A percentile compares a stretch with the other conserved stretches of the same genome.
These are phyloP conservation scores for Aspergillus avenaceus DNA, from an alignment of 495 filamentous ascomycete species.

Conservation along the genomic window DNA sequence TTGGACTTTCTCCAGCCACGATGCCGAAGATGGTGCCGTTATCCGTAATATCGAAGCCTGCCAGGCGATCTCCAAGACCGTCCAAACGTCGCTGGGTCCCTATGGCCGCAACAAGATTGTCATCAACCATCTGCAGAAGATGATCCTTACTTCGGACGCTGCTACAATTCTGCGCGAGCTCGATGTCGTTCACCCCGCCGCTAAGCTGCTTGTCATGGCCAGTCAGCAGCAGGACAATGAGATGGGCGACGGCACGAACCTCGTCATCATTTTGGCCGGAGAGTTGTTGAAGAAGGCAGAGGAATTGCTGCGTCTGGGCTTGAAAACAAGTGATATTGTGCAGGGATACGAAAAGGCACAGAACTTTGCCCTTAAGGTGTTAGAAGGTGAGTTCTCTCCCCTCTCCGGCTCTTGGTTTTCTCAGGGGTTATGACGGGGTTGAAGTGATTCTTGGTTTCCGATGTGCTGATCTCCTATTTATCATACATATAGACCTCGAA, in stretches of 20 bases:
- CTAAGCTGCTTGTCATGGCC: conserved; percentile 98
- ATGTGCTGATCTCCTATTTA: conserved; percentile 1
- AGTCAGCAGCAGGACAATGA: conserved; percentile 98
- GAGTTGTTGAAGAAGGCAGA: conserved; percentile 97
- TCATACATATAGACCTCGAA: conserved; percentile 59
- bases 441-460: neutral
- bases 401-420: neutral
- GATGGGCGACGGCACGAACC: conserved; percentile 98
- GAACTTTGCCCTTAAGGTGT: conserved; percentile 73
- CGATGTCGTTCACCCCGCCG: conserved; percentile 97
- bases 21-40: conserved; percentile 97
- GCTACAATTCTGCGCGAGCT: conserved; percentile 96
- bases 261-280: conserved; percentile 94
- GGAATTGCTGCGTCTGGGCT: conserved; percentile 87
- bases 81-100: conserved; percentile 93
- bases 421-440: conserved; percentile 11
- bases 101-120: conserved; percentile 99
- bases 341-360: conserved; percentile 93
- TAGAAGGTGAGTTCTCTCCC: conserved; percentile 60
- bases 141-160: conserved; percentile 97
- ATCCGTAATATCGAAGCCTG: conserved; percentile 98
- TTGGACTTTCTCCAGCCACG: conserved; percentile 62
- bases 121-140: conserved; percentile 99
- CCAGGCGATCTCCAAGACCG: conserved; percentile 89
- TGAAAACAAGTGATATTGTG: conserved; percentile 96